phyloP scores from a whole-genome alignment of 129 eudicot species.

The Saussurea involucrata region DNA sequence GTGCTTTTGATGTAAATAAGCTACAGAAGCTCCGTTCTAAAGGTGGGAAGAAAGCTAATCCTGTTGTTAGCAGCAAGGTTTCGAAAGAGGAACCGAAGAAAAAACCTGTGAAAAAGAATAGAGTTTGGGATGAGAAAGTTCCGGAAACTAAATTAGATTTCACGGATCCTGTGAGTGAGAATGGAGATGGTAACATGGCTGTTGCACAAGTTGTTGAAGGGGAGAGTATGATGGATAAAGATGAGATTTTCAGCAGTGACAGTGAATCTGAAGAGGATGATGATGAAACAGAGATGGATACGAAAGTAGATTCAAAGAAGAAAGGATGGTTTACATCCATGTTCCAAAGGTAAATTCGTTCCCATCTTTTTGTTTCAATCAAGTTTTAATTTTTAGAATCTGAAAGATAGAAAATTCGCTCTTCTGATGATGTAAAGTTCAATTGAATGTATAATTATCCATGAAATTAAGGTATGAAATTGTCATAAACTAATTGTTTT shows the following conservation, averaged over 20 bases:
- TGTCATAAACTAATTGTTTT: constrained; percentile 1
- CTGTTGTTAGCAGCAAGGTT: constrained; percentile 56
- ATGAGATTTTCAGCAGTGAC: constrained; percentile 84
- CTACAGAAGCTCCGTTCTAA: constrained; percentile 69
- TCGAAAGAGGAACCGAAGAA: constrained; percentile 73
- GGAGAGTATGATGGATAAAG: constrained; percentile 98
- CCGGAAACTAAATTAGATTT: constrained; percentile 67
- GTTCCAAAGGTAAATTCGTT: constrained; percentile 73
- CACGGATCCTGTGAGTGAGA: constrained; percentile 77
- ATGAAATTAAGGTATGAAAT: neutral
- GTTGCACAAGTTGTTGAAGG: constrained; percentile 62
- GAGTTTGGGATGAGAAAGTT: constrained; percentile 87
- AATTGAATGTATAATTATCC: neutral
- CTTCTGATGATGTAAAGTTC: neutral
- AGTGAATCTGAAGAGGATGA: constrained; percentile 76
- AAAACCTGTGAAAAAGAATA: constrained; percentile 67
- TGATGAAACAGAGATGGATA: constrained; percentile 45
- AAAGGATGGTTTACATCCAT: constrained; percentile 95
- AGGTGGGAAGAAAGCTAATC: constrained; percentile 69
- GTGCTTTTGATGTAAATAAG: constrained; percentile 95
- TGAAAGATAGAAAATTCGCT: neutral
- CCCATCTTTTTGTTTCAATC: neutral
- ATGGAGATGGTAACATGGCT: constrained; percentile 50
- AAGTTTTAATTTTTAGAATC: neutral
- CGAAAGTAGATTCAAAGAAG: constrained; percentile 57